Conservation (phyloP, 768 basidiomycete species). For the Termitomyces bulborhizus region DNA sequence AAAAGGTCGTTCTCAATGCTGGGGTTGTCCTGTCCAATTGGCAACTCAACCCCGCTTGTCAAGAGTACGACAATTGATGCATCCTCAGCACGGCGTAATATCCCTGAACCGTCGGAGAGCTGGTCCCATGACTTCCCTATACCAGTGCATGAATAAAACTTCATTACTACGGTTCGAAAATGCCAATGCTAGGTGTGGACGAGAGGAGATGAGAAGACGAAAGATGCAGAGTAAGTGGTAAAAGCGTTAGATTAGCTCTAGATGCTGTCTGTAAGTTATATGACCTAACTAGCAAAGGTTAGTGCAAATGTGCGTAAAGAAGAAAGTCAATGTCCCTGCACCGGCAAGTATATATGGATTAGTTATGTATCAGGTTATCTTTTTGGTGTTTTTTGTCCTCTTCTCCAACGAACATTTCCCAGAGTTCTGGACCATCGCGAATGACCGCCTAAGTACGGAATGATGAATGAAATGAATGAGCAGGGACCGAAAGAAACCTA, state of each 20-base stretch:
- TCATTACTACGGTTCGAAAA: too few species aligned
- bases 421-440: constrained; percentile 73
- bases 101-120: too few species aligned
- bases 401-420: constrained; percentile 43
- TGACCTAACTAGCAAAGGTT: background rate
- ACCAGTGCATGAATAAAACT: too few species aligned
- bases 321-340: background rate
- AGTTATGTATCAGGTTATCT: background rate
- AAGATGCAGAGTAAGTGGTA: background rate
- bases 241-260: background rate
- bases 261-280: background rate
- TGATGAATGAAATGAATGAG: background rate
- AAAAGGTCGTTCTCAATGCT: too few species aligned
- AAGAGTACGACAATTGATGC: too few species aligned
- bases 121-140: too few species aligned
- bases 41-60: too few species aligned
- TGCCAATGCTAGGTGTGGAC: too few species aligned
- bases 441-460: constrained; percentile 52
- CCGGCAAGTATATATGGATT: background rate
- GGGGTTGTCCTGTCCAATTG: too few species aligned
- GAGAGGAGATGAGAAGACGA: background rate
- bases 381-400: constrained; percentile 18
- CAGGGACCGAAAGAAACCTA: constrained; percentile 29
- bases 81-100: too few species aligned
- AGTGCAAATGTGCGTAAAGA: background rate